Base-by-base conservation (phyloP, 1,139 yeast genomes). In the Starmera stellimalicola region DNA sequence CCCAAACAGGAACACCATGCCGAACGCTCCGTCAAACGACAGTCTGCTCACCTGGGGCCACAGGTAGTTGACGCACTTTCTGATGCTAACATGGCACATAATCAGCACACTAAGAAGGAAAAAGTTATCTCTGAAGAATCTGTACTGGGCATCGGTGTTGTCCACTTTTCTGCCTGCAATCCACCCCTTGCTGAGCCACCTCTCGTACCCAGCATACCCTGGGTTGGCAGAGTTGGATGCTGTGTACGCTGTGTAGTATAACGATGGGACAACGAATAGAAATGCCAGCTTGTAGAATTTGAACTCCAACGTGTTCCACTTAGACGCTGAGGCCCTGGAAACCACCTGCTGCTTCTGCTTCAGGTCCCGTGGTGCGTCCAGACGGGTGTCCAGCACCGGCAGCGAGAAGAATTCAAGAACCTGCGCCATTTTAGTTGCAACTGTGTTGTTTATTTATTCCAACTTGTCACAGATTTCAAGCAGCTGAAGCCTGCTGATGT, bases 121-220 rank as follows among this genome's bases (percentile, higher is more conserved):
- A 44, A 88, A 66, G 52, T 85, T 87, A 50, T 81, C 79, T 47
- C 98, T 69, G 54, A 93, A 87, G 49, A 87, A 84, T 20, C 85
- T 63, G 51, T 91, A 93, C 55, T 93, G 99, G 26, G 66, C 65
- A 53, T 93, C 99, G 4, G 95, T 80, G 53, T 88, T 88, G 54
- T 93, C 96, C 45, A 73, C 93, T 61, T 73, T 79, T 22, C 93
- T 58, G 3, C 88, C 87, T 44, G 77, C 74, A 43, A 83, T 57
- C 95, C 94, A 84, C 3, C 88, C 81, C 8, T 69, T 59, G 29
- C 77, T 68, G 37, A 91, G 63, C 30, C 77, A 59, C 35, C 74
- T 70, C 41, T 70, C 68, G 50, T 70, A 87, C 33, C 64, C 62
- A 15, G 70, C 68, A 51, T 79, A 91, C 51, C 87, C 87, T n/a